Conservation (phyloP, 306 rosid genomes). For the Lupinus albus region DNA sequence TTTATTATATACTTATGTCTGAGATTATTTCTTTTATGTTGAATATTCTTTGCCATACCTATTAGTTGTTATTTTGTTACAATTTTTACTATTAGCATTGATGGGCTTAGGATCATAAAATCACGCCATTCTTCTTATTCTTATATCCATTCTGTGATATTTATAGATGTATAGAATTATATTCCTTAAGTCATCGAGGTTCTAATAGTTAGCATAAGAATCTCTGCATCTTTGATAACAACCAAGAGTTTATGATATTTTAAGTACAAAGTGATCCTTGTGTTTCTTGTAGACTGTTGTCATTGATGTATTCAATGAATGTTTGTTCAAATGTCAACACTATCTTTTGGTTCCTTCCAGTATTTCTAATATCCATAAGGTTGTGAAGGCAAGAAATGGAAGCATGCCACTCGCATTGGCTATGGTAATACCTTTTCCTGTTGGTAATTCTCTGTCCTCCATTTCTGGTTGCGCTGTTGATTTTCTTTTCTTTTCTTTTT, state of each 20-base stretch:
- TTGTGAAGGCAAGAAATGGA: conserved; percentile 78
- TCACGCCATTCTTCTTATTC: conserved; percentile 10
- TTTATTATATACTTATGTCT: neutral
- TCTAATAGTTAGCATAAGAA: neutral
- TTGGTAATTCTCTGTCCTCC: conserved; percentile 17
- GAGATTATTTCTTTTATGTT: conserved; percentile 13
- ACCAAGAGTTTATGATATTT: neutral
- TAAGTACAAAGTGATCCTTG: conserved; percentile 4
- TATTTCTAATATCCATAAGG: conserved; percentile 69
- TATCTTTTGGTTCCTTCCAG: conserved; percentile 57
- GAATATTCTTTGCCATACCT: conserved; percentile 22
- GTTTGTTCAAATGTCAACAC: conserved; percentile 32
- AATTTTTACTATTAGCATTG: conserved; percentile 11
- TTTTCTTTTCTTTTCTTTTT: conserved; percentile 36
- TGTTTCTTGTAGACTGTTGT: conserved; percentile 8
- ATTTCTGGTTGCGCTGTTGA: conserved; percentile 35
- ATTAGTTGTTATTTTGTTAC: conserved; percentile 20
- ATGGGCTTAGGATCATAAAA: neutral
- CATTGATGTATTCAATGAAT: conserved; percentile 29
- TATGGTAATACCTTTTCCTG: conserved; percentile 60
- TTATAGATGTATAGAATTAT: neutral
- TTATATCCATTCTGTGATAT: neutral
- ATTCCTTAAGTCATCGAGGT: neutral
- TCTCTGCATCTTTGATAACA: neutral
- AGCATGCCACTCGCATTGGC: conserved; percentile 82